Conservation (phyloP, 371 early-diverging fungal genomes). For the Syncephalis fuscata region DNA sequence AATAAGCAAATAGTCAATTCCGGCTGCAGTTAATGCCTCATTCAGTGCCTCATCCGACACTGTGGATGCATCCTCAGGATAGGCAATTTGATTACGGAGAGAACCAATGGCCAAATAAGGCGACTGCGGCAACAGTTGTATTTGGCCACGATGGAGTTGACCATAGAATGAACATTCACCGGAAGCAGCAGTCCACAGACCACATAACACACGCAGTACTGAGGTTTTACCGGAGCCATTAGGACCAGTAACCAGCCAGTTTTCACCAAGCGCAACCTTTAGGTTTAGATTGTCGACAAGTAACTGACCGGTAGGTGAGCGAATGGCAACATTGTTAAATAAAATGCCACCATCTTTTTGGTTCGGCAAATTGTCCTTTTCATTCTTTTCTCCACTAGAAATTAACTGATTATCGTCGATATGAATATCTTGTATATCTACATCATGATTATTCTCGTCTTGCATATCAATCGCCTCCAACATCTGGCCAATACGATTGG, state of each 20-base stretch:
- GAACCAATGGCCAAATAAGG: slow-evolving; percentile 51
- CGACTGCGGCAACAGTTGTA: slow-evolving; percentile 48
- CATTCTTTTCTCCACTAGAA: slow-evolving; percentile 11
- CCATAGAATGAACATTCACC: slow-evolving; percentile 13
- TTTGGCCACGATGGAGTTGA: slow-evolving; percentile 4
- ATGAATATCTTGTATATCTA: slow-evolving; percentile 23
- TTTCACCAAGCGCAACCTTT: slow-evolving; percentile 24
- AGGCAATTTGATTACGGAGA: slow-evolving; percentile 48
- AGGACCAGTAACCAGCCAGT: slow-evolving; percentile 48
- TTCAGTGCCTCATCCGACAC: no score
- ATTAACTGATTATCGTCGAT: not conserved
- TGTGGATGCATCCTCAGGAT: slow-evolving; percentile 12
- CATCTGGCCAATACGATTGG: slow-evolving; percentile 71
- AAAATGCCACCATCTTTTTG: no score
- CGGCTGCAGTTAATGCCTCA: no score
- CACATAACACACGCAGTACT: slow-evolving; percentile 45
- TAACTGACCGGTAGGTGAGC: no score
- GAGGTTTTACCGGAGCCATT: slow-evolving; percentile 57
- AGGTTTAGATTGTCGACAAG: slow-evolving; percentile 13
- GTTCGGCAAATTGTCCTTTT: no score
- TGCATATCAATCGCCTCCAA: slow-evolving; percentile 39
- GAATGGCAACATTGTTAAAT: no score
- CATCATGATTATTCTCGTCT: slow-evolving; percentile 15
- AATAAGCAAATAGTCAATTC: no score
- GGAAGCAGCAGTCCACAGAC: slow-evolving; percentile 41